Evolutionary conservation across 2,329 filamentous ascomycete genomes (phyloP).

Genomic region (Fusarium xylarioides): DNA sequence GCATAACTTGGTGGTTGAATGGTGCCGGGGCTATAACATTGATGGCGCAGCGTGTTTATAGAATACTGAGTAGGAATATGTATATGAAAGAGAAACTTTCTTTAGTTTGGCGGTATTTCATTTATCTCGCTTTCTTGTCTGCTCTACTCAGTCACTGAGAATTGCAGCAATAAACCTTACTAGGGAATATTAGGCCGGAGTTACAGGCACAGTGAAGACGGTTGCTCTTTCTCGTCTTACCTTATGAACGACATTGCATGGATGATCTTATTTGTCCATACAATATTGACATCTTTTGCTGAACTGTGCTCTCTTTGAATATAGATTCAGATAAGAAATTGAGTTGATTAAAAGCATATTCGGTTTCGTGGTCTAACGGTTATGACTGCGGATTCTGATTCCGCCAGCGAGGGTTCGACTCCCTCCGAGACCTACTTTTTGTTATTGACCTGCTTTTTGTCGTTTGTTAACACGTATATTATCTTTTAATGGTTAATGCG

Average conservation of each 20-base stretch:
- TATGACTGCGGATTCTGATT: conserved; percentile 1
- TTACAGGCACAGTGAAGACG: too few species aligned
- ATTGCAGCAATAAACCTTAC: rapidly evolving
- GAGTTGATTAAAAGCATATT: rapidly evolving
- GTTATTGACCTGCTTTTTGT: not conserved
- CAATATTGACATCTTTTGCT: too few species aligned
- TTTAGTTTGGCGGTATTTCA: not conserved
- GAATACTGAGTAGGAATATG: not conserved
- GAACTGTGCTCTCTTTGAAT: too few species aligned
- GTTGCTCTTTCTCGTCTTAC: too few species aligned
- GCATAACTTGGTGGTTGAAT: not conserved
- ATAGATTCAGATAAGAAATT: rapidly evolving
- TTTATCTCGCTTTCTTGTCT: too few species aligned
- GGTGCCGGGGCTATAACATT: rapidly evolving
- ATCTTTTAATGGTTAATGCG: not conserved
- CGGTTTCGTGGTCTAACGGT: not conserved
- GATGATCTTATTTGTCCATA: too few species aligned
- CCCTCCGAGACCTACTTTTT: not conserved
- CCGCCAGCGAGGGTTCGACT: not conserved
- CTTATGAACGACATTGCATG: too few species aligned
- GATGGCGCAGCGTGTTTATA: not conserved
- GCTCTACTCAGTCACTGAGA: too few species aligned
- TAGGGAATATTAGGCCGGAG: rapidly evolving
- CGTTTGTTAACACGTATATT: too few species aligned
- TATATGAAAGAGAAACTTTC: not conserved